Base-by-base conservation (phyloP, 805 yeast genomes). In the Candida loeiensis region DNA sequence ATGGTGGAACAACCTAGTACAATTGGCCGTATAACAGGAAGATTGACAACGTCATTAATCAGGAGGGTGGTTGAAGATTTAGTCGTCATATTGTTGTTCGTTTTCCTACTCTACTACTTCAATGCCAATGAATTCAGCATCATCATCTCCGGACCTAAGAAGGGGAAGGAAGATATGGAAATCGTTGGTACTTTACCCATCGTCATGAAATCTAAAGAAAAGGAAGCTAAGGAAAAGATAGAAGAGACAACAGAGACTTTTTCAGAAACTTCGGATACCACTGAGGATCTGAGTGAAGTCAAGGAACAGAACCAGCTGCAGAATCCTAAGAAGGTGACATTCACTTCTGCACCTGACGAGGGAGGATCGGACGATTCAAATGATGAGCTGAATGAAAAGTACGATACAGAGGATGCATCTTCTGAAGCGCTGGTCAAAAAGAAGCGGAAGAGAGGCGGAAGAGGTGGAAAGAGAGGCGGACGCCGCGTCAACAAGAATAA, bases 391-490 rank as follows among this genome's bases (percentile, higher is more conserved):
- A 51, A 49, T 6, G 51, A 41, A 8, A 57, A 52, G 6, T 33
- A 14, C 32, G 44, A 41, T 14, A 37, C 37, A 11, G 39, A 37
- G 2, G 39, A 34, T 4, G 35, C 18, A 4, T 35, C 34, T 6
- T 37, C 44, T 5, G 54, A 49, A 2, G 29, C 42, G 0, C 34
- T 43, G 11, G 55, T 62, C 2, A 63, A 70, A 39, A 81, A 78
- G 59, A 82, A 76, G 52, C 71, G 96, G 19, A 89, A 86, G 55
- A 74, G 96, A 54, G 96, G 96, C 4, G 71, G 83, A 49, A 76
- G 83, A 35, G 63, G 68, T 6, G 68, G 66, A 3, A 48, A 48
- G 27, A 43, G 49, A 22, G 47, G n/a, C n/a, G n/a, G n/a, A n/a
- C n/a, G n/a, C n/a, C n/a, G n/a, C n/a, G n/a, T 52, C 32, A 61